A percentile compares a stretch with the other conserved stretches of the same genome.
Conservation (phyloP, 495 filamentous ascomycete species). For the Aspergillus bridgeri region DNA sequence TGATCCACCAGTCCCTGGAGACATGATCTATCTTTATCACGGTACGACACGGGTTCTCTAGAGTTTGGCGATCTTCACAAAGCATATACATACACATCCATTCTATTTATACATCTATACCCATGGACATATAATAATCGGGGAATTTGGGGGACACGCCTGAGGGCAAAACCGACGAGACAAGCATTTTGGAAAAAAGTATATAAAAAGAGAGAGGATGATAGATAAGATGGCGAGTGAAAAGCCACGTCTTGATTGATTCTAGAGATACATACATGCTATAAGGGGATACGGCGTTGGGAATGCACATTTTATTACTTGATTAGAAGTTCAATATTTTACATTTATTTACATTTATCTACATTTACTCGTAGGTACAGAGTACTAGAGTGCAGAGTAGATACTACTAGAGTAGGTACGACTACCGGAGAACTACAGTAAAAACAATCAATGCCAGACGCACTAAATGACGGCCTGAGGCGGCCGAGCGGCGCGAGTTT, state of each 20-base stretch:
- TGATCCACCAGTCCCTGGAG: constrained; percentile 35
- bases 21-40: constrained; percentile 16
- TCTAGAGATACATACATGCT: not conserved
- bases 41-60: not conserved
- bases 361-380: too few species aligned
- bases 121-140: not conserved
- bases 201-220: not conserved
- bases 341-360: too few species aligned
- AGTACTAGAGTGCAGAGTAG: too few species aligned
- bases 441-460: not conserved
- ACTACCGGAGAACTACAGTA: too few species aligned
- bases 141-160: not conserved
- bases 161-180: not conserved
- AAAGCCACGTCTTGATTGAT: not conserved
- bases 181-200: not conserved
- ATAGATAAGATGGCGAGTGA: not conserved
- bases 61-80: not conserved
- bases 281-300: not conserved
- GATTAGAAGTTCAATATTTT: too few species aligned
- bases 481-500: not conserved
- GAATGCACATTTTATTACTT: not conserved
- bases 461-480: not conserved
- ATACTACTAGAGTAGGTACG: too few species aligned
- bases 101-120: not conserved
- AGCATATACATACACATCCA: not conserved